These are phyloP conservation scores for Tinospora cordifolia DNA, from an alignment of 164 flowering plant genomes.

Conservation along the genomic window DNA sequence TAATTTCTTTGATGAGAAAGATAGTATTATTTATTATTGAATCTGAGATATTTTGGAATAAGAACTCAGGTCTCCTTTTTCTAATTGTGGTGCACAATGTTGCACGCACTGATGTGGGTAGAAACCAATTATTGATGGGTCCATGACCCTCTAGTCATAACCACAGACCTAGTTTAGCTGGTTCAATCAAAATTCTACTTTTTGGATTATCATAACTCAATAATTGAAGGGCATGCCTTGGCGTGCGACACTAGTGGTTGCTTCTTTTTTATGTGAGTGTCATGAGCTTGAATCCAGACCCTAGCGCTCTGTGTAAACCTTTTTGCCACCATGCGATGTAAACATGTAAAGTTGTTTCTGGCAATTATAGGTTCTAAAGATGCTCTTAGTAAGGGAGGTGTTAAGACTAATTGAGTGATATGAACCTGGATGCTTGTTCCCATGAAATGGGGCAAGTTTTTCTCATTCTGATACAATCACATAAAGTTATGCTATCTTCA, in stretches of 20 bases:
- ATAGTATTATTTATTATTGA: not conserved
- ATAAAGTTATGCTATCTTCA: no score
- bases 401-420: not conserved
- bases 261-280: no score
- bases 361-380: not conserved
- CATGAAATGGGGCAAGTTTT: not conserved
- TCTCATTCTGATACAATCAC: not conserved
- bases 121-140: not conserved
- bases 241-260: no score
- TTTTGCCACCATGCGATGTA: not conserved
- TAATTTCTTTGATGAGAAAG: not conserved
- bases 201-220: not conserved
- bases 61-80: not conserved
- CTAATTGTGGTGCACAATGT: no score
- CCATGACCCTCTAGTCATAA: not conserved
- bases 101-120: not conserved
- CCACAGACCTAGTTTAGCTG: not conserved
- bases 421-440: no score
- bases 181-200: not conserved
- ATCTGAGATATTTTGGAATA: slow-evolving; percentile 2
- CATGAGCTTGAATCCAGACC: no score
- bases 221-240: not conserved
- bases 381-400: not conserved
- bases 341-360: not conserved
- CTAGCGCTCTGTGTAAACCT: no score